A percentile compares a stretch with the other conserved stretches of the same genome.
These are phyloP conservation scores for Talaromyces verruculosus DNA, from an alignment of 2,329 filamentous ascomycete species.

Conservation along the genomic window DNA sequence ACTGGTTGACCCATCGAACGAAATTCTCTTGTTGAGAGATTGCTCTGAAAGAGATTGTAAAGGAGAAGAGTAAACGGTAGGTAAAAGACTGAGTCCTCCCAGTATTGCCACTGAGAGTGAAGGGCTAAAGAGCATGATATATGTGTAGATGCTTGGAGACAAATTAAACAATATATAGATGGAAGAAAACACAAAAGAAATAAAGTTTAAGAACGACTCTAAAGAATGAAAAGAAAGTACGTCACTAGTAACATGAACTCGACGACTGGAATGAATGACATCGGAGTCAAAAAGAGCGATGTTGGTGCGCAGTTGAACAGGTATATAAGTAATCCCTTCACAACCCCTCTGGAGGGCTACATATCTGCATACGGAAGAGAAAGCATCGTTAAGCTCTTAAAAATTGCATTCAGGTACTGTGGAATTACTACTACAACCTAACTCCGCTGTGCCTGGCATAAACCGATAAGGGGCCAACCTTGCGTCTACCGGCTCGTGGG, in stretches of 20 bases:
- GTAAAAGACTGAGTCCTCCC: conserved; percentile 13
- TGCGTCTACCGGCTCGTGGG: conserved; percentile 7
- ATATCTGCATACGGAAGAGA: conserved; percentile 1
- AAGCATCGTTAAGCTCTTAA: background rate
- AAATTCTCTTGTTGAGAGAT: background rate
- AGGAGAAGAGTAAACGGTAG: conserved; percentile 5
- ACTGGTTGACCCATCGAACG: background rate
- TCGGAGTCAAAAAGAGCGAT: background rate
- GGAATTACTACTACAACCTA: background rate
- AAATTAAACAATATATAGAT: background rate
- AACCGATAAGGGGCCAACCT: conserved; percentile 8
- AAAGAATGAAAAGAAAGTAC: background rate
- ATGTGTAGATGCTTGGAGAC: background rate
- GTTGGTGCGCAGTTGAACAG: background rate
- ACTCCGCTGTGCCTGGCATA: background rate
- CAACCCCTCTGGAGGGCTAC: background rate
- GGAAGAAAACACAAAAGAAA: background rate
- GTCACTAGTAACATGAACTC: conserved; percentile 2
- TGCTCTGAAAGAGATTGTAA: background rate
- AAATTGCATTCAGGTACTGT: background rate
- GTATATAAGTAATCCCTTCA: background rate
- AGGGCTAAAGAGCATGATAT: conserved; percentile 2
- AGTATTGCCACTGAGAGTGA: conserved; percentile 11
- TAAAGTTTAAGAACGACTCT: background rate
- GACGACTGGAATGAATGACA: conserved; percentile 12